Evolutionary conservation across 1,284 basidiomycete species (phyloP), one percentile per base, ranked within the genome.

Genomic region (Tetrapyrgos nigripes): DNA sequence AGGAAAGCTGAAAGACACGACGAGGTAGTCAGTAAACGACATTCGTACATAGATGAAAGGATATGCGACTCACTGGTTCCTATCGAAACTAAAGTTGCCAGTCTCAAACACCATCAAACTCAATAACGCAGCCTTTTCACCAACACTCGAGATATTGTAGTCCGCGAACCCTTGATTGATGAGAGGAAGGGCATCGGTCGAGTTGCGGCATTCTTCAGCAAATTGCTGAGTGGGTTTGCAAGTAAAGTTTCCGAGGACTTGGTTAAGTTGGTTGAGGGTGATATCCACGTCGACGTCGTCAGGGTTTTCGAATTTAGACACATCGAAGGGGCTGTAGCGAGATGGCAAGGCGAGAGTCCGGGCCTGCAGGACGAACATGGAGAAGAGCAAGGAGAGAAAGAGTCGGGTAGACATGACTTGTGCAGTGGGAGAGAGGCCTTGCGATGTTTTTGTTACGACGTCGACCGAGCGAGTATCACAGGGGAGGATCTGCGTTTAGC

Each of bases 101-200:
- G 60, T 62, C 55, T 69, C 68, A 52, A 68, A 68, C 2, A 62
- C 35, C 64, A 70, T 69, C 29, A 70, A 57, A 28, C 63, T 66
- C 17, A 69, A 56, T n/a, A 70, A 46, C 3, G 68, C 69, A 50
- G 69, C 68, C 52, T 67, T 63, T 55, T 70, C 69, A 37, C 68
- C 67, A 28, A 58, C 31, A 17, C 60, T 57, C 17, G 49, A 60
- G 55, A 70, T 62, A 23, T 51, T 54, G 45, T 55, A 70, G 27
- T 66, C 60, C 3, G 40, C 17, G 45, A 69, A 67, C 9, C 56
- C 64, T 50, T 65, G 57, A 54, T 67, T 67, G 50, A 70, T 59
- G 45, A 66, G 64, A 21, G 66, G 66, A 1, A 66, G 62, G 17
- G 67, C 66, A 43, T 70, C 65, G 6, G 58, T 55, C 26, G 69